Evolutionary conservation across 345 rosid genomes (phyloP).

Genomic region (Moricandia arvensis): DNA sequence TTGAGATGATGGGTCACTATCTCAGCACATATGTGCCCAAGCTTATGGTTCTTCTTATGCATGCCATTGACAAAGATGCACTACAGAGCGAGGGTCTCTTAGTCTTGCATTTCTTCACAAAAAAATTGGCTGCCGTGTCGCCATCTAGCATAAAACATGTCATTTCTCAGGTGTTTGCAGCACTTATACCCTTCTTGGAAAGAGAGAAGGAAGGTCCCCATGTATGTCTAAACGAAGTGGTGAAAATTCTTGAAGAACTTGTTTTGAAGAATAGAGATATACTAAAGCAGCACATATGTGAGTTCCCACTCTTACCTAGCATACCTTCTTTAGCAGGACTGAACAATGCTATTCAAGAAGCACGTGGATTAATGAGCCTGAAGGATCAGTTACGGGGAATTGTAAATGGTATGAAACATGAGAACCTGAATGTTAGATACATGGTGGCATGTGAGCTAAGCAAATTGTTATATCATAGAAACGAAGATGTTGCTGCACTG

Average conservation of each 20-base stretch:
- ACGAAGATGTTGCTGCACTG: conserved; percentile 71
- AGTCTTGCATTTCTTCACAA: conserved; percentile 76
- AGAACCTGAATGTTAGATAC: conserved; percentile 94
- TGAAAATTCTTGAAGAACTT: conserved; percentile 80
- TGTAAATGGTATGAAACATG: conserved; percentile 81
- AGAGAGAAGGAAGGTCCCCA: conserved; percentile 60
- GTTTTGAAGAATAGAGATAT: conserved; percentile 73
- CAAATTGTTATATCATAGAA: conserved; percentile 69
- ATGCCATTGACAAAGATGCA: conserved; percentile 78
- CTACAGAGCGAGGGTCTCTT: conserved; percentile 88
- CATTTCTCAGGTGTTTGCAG: conserved; percentile 89
- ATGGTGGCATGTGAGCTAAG: conserved; percentile 94
- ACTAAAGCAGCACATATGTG: conserved; percentile 82
- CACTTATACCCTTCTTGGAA: conserved; percentile 90
- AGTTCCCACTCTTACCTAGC: conserved; percentile 89
- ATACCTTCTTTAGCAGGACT: conserved; percentile 71
- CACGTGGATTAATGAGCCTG: conserved; percentile 79
- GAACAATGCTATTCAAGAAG: conserved; percentile 88
- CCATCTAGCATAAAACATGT: conserved; percentile 88
- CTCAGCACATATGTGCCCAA: conserved; percentile 89
- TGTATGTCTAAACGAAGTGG: conserved; percentile 59
- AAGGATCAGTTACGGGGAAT: conserved; percentile 82
- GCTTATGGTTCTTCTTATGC: conserved; percentile 94
- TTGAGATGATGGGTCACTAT: conserved; percentile 88
- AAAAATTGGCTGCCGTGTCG: conserved; percentile 67